These are phyloP conservation scores for Xanthoconium purpureum DNA, from an alignment of 768 basidiomycete species.

Conservation along the genomic window DNA sequence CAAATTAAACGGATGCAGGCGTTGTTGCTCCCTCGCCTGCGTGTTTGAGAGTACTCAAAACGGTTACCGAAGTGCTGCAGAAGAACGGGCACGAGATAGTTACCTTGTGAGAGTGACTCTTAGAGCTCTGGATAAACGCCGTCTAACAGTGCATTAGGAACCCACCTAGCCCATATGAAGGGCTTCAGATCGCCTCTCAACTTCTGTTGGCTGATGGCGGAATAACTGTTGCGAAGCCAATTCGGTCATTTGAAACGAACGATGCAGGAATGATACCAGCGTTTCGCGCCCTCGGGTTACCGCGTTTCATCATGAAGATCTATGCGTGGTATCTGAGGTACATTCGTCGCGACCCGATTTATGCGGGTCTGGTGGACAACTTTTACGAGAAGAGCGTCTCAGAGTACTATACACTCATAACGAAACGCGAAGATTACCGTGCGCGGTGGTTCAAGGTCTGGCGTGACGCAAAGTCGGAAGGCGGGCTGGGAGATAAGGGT, in stretches of 20 bases:
- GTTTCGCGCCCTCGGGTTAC: constrained; percentile 42
- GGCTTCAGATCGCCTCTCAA: constrained; percentile 49
- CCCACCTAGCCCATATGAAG: constrained; percentile 50
- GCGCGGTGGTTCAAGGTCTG: constrained; percentile 39
- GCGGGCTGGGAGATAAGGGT: constrained; percentile 35
- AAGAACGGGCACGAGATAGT: constrained; percentile 50
- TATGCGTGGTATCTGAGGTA: constrained; percentile 53
- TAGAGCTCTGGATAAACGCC: background rate
- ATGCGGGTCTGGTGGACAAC: constrained; percentile 51
- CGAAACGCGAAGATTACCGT: constrained; percentile 41
- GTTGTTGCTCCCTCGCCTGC: constrained; percentile 59
- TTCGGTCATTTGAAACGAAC: constrained; percentile 43
- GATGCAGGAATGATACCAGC: constrained; percentile 45
- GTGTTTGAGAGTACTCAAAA: constrained; percentile 50
- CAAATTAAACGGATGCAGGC: constrained; percentile 36
- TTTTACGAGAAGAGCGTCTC: constrained; percentile 47
- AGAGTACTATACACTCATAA: constrained; percentile 51
- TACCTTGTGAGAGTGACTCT: constrained; percentile 43
- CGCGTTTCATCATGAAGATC: constrained; percentile 43
- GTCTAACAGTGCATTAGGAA: constrained; percentile 13
- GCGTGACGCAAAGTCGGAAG: constrained; percentile 26
- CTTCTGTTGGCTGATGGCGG: constrained; percentile 52
- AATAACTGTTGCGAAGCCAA: constrained; percentile 32
- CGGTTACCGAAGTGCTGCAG: constrained; percentile 42
- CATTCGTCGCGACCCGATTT: constrained; percentile 48